These are phyloP conservation scores for Coniochaeta hoffmannii DNA, from an alignment of 2,329 filamentous ascomycete genomes.

Conservation along the genomic window DNA sequence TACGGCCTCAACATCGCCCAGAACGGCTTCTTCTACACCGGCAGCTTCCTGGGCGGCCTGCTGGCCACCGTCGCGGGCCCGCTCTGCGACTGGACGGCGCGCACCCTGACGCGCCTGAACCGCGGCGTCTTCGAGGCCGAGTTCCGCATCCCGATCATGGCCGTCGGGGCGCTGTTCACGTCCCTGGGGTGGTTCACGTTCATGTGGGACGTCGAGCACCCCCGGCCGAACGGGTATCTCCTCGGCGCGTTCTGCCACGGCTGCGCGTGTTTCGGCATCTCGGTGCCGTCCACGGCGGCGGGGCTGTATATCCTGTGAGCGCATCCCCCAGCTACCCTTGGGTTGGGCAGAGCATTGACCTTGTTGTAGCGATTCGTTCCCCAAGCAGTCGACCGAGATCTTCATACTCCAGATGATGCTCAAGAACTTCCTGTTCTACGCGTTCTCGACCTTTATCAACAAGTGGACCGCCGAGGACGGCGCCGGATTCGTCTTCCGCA, in stretches of 20 bases:
- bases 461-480: conserved; percentile 18
- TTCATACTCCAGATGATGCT: conserved; percentile 27
- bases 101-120: conserved; percentile 7
- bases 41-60: conserved; percentile 29
- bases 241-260: conserved; percentile 11
- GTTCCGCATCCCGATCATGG: conserved; percentile 14
- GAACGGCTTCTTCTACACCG: conserved; percentile 34
- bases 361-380: conserved; percentile 20
- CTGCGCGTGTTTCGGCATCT: conserved; percentile 11
- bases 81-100: conserved; percentile 15
- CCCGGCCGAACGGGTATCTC: conserved; percentile 9
- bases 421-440: conserved; percentile 25
- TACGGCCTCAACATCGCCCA: conserved; percentile 28
- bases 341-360: too few relatives aligned
- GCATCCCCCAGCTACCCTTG: too few relatives aligned
- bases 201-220: conserved; percentile 12
- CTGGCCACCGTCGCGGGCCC: conserved; percentile 23
- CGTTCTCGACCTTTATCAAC: conserved; percentile 24
- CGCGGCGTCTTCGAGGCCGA: conserved; percentile 13
- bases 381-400: conserved; percentile 19
- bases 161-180: conserved; percentile 10
- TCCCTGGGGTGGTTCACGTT: conserved; percentile 14
- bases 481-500: conserved; percentile 17
- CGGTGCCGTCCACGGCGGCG: conserved; percentile 12
- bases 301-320: conserved; percentile 24